Evolutionary conservation across 2,329 filamentous ascomycete species (phyloP), one percentile per base, ranked within the genome.

Genomic region (Penicillium brevicompactum): DNA sequence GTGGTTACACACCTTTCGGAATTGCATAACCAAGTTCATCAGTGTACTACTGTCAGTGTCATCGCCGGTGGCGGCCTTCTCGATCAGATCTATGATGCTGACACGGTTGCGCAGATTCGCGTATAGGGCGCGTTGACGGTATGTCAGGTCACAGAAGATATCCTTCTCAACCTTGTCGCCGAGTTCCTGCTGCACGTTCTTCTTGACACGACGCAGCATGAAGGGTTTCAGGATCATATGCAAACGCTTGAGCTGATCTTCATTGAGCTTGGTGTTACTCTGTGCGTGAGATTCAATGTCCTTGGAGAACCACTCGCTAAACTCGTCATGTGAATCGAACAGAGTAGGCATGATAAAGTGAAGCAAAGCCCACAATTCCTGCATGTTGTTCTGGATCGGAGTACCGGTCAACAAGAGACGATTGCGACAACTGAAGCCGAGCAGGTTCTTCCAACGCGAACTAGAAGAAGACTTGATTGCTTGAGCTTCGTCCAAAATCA

Each of bases 261-360:
- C 94, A 69, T 99, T 99, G 56, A 99, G 87, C 73, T 97, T 97
- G n/a, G 93, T 97, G 71, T 99, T 97, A 74, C 92, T 97, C 77
- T 97, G 93, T 0, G 94, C 94, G 72, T 99, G 94, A 38, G 92
- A 97, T 76, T 99, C 94, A 59, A 99, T 99, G 56, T 80, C 78
- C 60, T 80, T 81, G 38, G 78, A 80, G 65, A 81, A 81, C 78
- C 78, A 81, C 56, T 80, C 78, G 66, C 78, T 80, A 57, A 81
- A 81, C 57, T 80, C 78, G 55, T 81, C 78, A 46, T 80, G 78
- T 11, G 77, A 80, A 60, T 81, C 94, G 75, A 99, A 99, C 49
- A 99, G 82, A 42, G 91, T 96, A n/a, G 94, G 94, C 94, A 99
- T 97, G 78, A 97, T 97, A 79, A 99, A 99, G 82, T 99, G 94